These are phyloP conservation scores for Epichloe sylvatica DNA, from an alignment of 2,329 filamentous ascomycete species.

Conservation along the genomic window DNA sequence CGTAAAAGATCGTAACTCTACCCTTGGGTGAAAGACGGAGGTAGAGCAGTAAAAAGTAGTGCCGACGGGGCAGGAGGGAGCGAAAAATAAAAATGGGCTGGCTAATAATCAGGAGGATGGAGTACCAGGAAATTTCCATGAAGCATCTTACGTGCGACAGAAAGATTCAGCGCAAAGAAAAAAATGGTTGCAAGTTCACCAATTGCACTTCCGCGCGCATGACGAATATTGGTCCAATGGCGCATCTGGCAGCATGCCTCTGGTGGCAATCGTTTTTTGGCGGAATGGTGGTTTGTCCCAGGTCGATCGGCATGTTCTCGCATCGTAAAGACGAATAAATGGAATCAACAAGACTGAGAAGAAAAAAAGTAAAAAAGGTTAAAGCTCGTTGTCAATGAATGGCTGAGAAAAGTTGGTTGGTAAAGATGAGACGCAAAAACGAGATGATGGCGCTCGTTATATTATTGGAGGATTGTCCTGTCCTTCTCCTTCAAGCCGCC, in stretches of 20 bases:
- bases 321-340: too few relatives aligned
- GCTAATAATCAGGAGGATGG: background rate
- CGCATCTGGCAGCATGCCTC: background rate
- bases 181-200: background rate
- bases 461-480: slow-evolving; percentile 24
- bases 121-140: background rate
- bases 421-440: slow-evolving; percentile 7
- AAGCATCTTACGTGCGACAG: background rate
- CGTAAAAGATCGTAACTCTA: background rate
- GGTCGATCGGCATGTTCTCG: too few relatives aligned
- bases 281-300: background rate
- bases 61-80: background rate
- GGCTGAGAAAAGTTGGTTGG: slow-evolving; percentile 3
- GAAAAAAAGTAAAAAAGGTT: background rate
- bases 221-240: background rate
- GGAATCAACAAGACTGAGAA: slow-evolving; percentile 1
- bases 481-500: slow-evolving; percentile 90
- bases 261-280: background rate
- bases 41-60: too few relatives aligned
- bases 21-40: background rate
- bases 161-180: background rate
- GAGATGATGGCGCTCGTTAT: slow-evolving; percentile 2
- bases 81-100: background rate
- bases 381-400: background rate
- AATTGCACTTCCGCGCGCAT: background rate